A percentile compares a stretch with the other conserved stretches of the same genome.
Evolutionary conservation across 257 asterid species (phyloP).

Genomic region (Solanum medicagineum): DNA sequence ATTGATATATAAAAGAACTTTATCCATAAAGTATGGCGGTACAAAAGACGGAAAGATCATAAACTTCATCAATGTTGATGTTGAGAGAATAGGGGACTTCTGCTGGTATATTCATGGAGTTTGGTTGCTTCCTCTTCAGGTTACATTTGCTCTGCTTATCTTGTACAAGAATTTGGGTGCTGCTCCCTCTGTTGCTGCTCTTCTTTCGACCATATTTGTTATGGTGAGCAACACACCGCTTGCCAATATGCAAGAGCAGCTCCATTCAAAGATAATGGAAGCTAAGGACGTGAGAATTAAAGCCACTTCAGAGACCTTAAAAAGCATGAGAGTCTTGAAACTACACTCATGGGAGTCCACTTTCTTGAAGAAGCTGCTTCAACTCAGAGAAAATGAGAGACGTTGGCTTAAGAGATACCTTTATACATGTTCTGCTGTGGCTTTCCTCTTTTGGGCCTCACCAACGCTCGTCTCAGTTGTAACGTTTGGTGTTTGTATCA

Average conservation of each 20-base stretch:
- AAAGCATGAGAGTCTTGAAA: slow-evolving; percentile 68
- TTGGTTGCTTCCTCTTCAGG: slow-evolving; percentile 77
- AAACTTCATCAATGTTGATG: slow-evolving; percentile 62
- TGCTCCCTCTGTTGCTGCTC: slow-evolving; percentile 63
- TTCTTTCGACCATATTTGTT: slow-evolving; percentile 51
- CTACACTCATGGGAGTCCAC: slow-evolving; percentile 72
- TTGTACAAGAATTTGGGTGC: slow-evolving; percentile 59
- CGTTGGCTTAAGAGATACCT: slow-evolving; percentile 46
- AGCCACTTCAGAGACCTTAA: slow-evolving; percentile 63
- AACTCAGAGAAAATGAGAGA: slow-evolving; percentile 54
- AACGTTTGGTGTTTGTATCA: slow-evolving; percentile 59
- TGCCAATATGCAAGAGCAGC: slow-evolving; percentile 53
- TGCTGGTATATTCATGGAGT: slow-evolving; percentile 65
- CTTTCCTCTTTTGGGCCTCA: slow-evolving; percentile 83
- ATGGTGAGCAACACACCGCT: slow-evolving; percentile 81
- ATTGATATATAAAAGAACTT: slow-evolving; percentile 46
- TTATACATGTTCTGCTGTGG: slow-evolving; percentile 55
- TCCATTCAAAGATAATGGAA: slow-evolving; percentile 70
- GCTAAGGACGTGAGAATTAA: slow-evolving; percentile 63
- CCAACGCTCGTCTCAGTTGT: slow-evolving; percentile 73
- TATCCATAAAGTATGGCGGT: slow-evolving; percentile 45
- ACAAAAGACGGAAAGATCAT: slow-evolving; percentile 46
- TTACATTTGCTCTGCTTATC: slow-evolving; percentile 46
- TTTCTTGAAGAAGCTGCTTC: slow-evolving; percentile 37
- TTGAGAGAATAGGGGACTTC: slow-evolving; percentile 79